phyloP scores from a whole-genome alignment of 2,329 filamentous ascomycete species.

The Calonectria pteridis region DNA sequence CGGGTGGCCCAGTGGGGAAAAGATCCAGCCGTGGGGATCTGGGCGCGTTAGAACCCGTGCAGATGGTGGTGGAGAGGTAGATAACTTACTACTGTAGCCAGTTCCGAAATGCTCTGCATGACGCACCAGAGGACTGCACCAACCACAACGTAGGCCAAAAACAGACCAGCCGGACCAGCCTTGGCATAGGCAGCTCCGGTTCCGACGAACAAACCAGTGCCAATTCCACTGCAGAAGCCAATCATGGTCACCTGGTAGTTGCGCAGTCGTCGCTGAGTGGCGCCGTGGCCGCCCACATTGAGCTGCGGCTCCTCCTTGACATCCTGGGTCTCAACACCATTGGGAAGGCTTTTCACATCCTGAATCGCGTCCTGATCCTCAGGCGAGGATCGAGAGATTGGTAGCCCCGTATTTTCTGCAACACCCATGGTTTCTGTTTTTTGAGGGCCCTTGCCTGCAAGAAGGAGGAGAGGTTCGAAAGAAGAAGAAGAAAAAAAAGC shows the following conservation, averaged over 20 bases:
- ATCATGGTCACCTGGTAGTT: constrained; percentile 43
- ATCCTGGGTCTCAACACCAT: background rate
- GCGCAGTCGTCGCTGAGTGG: constrained; percentile 39
- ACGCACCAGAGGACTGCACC: constrained; percentile 42
- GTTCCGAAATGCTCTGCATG: constrained; percentile 43
- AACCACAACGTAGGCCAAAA: constrained; percentile 38
- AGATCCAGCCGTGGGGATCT: constrained; percentile 41
- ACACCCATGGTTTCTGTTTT: background rate
- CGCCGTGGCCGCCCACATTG: constrained; percentile 37
- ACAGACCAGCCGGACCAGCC: constrained; percentile 40
- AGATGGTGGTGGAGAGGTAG: fast-evolving
- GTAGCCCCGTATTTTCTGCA: background rate
- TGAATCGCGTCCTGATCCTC: constrained; percentile 15
- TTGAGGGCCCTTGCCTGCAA: background rate
- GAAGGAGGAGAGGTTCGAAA: background rate
- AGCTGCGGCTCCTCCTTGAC: constrained; percentile 35
- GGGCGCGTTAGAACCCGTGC: background rate
- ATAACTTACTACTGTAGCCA: constrained; percentile 37
- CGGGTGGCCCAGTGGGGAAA: constrained; percentile 44
- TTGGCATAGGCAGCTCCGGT: constrained; percentile 41
- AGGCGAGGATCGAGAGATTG: background rate
- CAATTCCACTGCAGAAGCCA: constrained; percentile 40
- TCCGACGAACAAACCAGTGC: constrained; percentile 41
- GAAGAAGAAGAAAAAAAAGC: background rate
- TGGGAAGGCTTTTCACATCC: constrained; percentile 5